These are phyloP conservation scores for Sporothrix brasiliensis DNA, from an alignment of 2,329 filamentous ascomycete species.

Conservation along the genomic window DNA sequence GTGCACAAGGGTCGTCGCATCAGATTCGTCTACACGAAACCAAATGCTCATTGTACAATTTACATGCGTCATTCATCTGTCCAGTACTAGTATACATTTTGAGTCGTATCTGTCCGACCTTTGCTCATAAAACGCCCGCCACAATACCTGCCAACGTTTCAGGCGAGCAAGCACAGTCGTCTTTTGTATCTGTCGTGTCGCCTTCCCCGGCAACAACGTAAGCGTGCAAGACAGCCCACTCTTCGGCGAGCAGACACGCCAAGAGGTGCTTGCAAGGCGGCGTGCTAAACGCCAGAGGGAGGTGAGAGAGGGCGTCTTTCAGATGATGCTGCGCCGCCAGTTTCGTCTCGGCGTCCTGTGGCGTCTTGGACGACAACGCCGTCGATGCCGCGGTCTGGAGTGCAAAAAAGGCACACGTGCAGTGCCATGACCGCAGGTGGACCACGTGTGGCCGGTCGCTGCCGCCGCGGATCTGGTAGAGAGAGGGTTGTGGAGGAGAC, in stretches of 20 bases:
- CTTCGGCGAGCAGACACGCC: conserved; percentile 74
- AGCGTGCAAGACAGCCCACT: conserved; percentile 60
- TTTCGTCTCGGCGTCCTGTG: conserved; percentile 31
- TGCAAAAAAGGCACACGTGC: conserved; percentile 82
- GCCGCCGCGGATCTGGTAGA: conserved; percentile 38
- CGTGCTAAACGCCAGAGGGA: conserved; percentile 39
- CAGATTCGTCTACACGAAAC: background rate
- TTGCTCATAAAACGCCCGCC: conserved; percentile 43
- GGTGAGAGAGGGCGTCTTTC: conserved; percentile 9
- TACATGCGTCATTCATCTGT: conserved; percentile 10
- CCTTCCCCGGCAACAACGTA: conserved; percentile 59
- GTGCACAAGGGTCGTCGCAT: conserved; percentile 16
- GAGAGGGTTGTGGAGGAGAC: conserved; percentile 17
- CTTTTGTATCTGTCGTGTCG: conserved; percentile 42
- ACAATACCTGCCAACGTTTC: conserved; percentile 76
- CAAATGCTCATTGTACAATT: conserved; percentile 30
- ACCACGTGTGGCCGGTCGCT: conserved; percentile 64
- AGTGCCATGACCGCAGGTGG: conserved; percentile 77
- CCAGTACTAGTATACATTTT: background rate
- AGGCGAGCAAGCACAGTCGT: background rate
- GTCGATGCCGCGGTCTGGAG: conserved; percentile 49
- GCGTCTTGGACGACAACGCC: conserved; percentile 9
- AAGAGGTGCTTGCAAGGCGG: conserved; percentile 83
- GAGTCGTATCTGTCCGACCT: background rate
- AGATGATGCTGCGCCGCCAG: conserved; percentile 21